Evolutionary conservation across 371 early-diverging fungal species (phyloP).

Genomic region (Polyrhizophydium stewartii): DNA sequence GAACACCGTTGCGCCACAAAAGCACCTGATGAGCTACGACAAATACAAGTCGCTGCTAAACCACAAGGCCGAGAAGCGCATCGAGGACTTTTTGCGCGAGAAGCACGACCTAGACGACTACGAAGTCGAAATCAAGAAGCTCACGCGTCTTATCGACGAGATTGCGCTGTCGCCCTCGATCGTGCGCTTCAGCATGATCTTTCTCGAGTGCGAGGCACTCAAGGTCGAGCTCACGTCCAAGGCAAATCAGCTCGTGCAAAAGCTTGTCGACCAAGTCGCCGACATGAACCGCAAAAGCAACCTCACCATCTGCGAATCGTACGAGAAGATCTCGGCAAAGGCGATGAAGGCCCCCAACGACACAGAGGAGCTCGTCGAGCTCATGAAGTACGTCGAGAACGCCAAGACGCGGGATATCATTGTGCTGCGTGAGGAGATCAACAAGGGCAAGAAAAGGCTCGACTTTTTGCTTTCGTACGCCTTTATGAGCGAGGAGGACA

Average conservation of each 20-base stretch:
- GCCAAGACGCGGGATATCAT: conserved; percentile 41
- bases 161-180: conserved; percentile 39
- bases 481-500: conserved; percentile 51
- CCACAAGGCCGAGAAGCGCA: conserved; percentile 51
- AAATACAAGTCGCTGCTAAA: conserved; percentile 52
- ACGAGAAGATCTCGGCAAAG: conserved; percentile 48
- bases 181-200: conserved; percentile 45
- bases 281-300: conserved; percentile 48
- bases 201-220: conserved; percentile 44
- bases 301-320: conserved; percentile 48
- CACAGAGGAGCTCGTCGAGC: conserved; percentile 51
- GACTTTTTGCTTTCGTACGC: conserved; percentile 52
- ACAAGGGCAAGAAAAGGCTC: conserved; percentile 43
- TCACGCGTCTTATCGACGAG: conserved; percentile 43
- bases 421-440: conserved; percentile 44
- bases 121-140: conserved; percentile 53
- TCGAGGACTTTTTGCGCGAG: conserved; percentile 57
- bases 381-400: conserved; percentile 50
- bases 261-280: conserved; percentile 53
- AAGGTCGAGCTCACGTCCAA: conserved; percentile 45
- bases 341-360: conserved; percentile 51
- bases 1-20: conserved; percentile 50
- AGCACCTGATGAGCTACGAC: conserved; percentile 48
- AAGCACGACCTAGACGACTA: conserved; percentile 52
- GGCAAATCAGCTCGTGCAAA: conserved; percentile 48